These are phyloP conservation scores for Thoreauomyces humboldtii DNA, from an alignment of 192 early-diverging fungal species.

Conservation along the genomic window DNA sequence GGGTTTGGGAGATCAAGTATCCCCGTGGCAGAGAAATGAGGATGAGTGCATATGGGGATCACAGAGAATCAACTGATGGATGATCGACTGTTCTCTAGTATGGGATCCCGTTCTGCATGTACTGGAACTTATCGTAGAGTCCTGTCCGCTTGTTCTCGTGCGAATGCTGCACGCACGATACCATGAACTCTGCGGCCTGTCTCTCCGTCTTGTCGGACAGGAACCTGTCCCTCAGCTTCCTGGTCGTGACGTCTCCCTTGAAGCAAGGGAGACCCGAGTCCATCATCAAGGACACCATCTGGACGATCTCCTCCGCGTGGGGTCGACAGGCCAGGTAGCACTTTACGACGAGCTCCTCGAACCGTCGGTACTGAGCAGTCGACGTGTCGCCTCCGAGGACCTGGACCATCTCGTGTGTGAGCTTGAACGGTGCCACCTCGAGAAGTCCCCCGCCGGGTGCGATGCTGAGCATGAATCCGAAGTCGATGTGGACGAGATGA, in stretches of 20 bases:
- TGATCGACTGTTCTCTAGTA: constrained; percentile 15
- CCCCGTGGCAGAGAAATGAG: too few relatives aligned
- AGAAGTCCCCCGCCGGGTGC: constrained; percentile 96
- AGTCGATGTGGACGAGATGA: constrained; percentile 98
- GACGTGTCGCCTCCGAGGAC: constrained; percentile 90
- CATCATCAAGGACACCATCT: constrained; percentile 88
- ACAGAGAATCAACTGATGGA: too few relatives aligned
- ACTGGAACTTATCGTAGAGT: constrained; percentile 57
- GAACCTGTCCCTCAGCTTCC: constrained; percentile 82
- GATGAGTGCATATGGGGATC: too few relatives aligned
- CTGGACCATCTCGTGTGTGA: constrained; percentile 95
- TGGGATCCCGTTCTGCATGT: constrained; percentile 57
- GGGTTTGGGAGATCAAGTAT: too few relatives aligned
- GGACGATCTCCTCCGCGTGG: constrained; percentile 87
- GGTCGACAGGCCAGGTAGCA: constrained; percentile 89
- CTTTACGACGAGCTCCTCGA: constrained; percentile 88
- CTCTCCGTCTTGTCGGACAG: constrained; percentile 86
- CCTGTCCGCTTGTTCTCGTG: constrained; percentile 86
- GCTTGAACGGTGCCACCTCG: constrained; percentile 95
- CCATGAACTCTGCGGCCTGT: constrained; percentile 94
- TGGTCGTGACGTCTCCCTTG: constrained; percentile 83
- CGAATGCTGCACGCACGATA: constrained; percentile 79
- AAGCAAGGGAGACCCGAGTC: constrained; percentile 97
- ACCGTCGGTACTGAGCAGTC: constrained; percentile 79
- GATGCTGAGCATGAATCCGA: constrained; percentile 98